Evolutionary conservation across 176 grass and related monocot genomes (phyloP).

Genomic region (Ampelocalamus luodianensis): DNA sequence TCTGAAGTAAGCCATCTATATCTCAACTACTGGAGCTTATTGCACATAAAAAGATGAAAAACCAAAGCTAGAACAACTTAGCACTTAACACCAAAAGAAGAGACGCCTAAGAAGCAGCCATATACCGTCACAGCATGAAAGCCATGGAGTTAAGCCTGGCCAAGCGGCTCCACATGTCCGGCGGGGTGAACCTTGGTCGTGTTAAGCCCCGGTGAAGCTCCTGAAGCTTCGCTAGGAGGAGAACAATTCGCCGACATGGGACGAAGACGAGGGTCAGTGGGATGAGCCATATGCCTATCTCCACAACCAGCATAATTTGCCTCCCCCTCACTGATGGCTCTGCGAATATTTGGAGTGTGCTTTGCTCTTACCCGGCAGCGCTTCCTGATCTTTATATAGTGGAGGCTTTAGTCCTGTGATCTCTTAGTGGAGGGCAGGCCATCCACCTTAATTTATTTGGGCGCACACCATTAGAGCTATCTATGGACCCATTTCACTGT

Average conservation of each 20-base stretch:
- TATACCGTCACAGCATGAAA: conserved; percentile 53
- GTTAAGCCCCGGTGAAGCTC: conserved; percentile 51
- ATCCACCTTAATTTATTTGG: conserved; percentile 14
- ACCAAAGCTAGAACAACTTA: background rate
- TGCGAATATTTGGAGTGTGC: conserved; percentile 6
- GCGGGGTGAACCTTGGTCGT: conserved; percentile 31
- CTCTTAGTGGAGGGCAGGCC: background rate
- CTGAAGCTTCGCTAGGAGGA: conserved; percentile 66
- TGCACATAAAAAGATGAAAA: background rate
- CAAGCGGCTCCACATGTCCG: conserved; percentile 60
- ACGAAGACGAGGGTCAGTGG: conserved; percentile 76
- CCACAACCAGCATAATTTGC: conserved; percentile 59
- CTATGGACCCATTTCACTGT: background rate
- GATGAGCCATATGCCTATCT: conserved; percentile 73
- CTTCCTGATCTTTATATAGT: conserved; percentile 1
- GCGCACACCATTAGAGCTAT: background rate
- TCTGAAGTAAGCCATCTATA: background rate
- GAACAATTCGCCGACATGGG: conserved; percentile 65
- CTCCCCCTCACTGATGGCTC: background rate
- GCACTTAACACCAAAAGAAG: background rate
- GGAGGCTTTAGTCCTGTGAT: background rate
- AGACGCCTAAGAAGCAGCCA: background rate
- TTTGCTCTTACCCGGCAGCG: conserved; percentile 7
- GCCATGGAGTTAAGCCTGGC: conserved; percentile 75
- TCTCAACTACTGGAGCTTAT: conserved; percentile 38